A percentile compares a stretch with the other conserved stretches of the same genome.
phyloP scores from a whole-genome alignment of 345 rosid genomes.

The Noccaea bulbosa region DNA sequence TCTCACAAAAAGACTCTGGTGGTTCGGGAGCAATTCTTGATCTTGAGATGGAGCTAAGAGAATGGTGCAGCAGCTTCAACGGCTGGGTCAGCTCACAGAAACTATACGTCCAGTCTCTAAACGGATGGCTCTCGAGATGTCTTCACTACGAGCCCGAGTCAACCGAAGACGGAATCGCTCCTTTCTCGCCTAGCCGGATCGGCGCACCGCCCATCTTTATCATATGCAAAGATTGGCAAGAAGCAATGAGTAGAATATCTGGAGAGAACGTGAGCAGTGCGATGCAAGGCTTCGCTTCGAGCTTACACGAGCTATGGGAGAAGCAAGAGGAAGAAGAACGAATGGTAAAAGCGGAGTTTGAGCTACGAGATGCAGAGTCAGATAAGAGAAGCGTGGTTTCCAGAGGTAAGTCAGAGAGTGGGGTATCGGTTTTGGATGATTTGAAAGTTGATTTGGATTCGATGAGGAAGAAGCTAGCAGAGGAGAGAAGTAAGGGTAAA shows the following conservation, averaged over 20 bases:
- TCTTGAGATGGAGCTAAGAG: constrained; percentile 79
- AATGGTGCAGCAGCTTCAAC: constrained; percentile 71
- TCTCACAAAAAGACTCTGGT: constrained; percentile 60
- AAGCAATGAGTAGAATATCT: constrained; percentile 68
- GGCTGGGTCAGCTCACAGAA: constrained; percentile 74
- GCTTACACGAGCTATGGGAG: constrained; percentile 76
- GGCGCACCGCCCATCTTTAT: constrained; percentile 84
- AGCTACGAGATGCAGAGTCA: constrained; percentile 39
- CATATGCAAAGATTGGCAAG: constrained; percentile 85
- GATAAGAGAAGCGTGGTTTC: constrained; percentile 52
- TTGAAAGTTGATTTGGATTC: constrained; percentile 87
- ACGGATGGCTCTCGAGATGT: constrained; percentile 74
- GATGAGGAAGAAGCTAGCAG: constrained; percentile 74
- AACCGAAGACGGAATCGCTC: constrained; percentile 82
- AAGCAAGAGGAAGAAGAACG: constrained; percentile 76
- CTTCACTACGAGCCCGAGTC: constrained; percentile 61
- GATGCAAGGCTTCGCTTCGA: constrained; percentile 67
- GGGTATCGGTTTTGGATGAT: constrained; percentile 78
- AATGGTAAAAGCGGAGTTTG: constrained; percentile 62
- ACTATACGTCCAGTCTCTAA: constrained; percentile 62
- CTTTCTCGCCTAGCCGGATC: constrained; percentile 81
- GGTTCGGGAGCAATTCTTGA: constrained; percentile 69
- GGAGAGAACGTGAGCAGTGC: constrained; percentile 62
- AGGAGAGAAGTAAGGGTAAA: constrained; percentile 74
- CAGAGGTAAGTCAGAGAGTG: constrained; percentile 63